Evolutionary conservation across 352 stramenopile genomes (phyloP).

Genomic region (Pythium pyrilobum): DNA sequence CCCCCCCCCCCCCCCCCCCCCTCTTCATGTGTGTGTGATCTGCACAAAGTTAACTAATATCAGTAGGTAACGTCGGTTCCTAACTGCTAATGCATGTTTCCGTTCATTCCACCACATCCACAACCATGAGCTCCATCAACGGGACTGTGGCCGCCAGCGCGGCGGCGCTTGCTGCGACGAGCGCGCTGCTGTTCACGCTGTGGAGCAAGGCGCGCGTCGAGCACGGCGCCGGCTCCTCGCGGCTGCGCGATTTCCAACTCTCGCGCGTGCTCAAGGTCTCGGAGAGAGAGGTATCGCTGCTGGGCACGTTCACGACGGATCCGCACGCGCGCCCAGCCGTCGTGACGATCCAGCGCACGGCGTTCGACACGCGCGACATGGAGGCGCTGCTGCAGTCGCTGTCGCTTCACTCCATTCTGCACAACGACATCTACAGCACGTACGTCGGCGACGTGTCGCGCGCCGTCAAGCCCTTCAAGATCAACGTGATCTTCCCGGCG

Average conservation of each 20-base stretch:
- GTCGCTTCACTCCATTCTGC: constrained; percentile 63
- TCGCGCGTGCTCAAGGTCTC: constrained; percentile 60
- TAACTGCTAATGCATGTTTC: constrained; percentile 11
- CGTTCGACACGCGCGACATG: constrained; percentile 46
- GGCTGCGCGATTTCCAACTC: constrained; percentile 51
- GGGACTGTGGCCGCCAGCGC: constrained; percentile 20
- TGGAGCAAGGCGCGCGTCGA: constrained; percentile 24
- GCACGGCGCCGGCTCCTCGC: constrained; percentile 26
- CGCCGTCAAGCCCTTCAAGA: constrained; percentile 69
- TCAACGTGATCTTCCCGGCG: constrained; percentile 81
- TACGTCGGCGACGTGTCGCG: constrained; percentile 65
- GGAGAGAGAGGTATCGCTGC: constrained; percentile 58
- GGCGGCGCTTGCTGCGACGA: constrained; percentile 8
- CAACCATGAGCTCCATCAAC: neutral
- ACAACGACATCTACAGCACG: constrained; percentile 84
- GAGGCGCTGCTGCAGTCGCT: constrained; percentile 37
- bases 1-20: no score
- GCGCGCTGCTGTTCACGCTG: constrained; percentile 28
- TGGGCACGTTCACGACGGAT: constrained; percentile 68
- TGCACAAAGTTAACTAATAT: constrained; percentile 12
- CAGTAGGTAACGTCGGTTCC: constrained; percentile 9
- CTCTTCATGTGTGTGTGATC: constrained; percentile 6
- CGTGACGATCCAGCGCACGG: constrained; percentile 59
- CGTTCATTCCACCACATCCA: neutral
- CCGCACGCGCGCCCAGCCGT: constrained; percentile 53